Conservation (phyloP, 345 rosid genomes). For the Eucalyptus melliodora region DNA sequence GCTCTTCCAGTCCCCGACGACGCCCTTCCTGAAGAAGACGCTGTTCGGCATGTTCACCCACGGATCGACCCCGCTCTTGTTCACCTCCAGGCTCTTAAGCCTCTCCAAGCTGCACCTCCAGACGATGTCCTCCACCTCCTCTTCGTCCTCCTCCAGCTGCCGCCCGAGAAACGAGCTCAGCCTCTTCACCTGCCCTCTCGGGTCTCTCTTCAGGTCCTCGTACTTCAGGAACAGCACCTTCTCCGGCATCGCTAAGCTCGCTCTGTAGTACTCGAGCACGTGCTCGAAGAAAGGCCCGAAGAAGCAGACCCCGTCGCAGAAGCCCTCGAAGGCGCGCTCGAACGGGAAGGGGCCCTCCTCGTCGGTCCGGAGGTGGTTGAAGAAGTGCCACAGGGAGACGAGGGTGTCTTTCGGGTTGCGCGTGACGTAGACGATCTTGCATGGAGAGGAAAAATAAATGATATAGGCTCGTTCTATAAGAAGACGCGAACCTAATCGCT, state of each 20-base stretch:
- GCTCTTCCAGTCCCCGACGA: slow-evolving; percentile 24
- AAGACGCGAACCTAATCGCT: neutral
- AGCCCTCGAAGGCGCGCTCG: slow-evolving; percentile 6
- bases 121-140: slow-evolving; percentile 7
- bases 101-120: slow-evolving; percentile 28
- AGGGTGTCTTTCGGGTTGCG: slow-evolving; percentile 20
- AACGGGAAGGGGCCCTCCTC: neutral
- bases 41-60: slow-evolving; percentile 1
- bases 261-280: slow-evolving; percentile 14
- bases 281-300: slow-evolving; percentile 22
- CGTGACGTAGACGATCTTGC: slow-evolving; percentile 15
- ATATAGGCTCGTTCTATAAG: neutral
- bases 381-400: slow-evolving; percentile 14
- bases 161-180: slow-evolving; percentile 9
- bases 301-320: slow-evolving; percentile 7
- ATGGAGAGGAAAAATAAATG: neutral
- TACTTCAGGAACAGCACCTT: slow-evolving; percentile 19
- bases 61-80: slow-evolving; percentile 13
- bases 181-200: neutral
- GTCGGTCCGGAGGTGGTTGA: neutral
- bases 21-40: slow-evolving; percentile 15
- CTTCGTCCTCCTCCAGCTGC: neutral
- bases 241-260: neutral
- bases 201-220: slow-evolving; percentile 19
- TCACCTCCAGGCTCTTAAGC: slow-evolving; percentile 25